Evolutionary conservation across 257 asterid genomes (phyloP).

Genomic region (Penstemon newberryi): DNA sequence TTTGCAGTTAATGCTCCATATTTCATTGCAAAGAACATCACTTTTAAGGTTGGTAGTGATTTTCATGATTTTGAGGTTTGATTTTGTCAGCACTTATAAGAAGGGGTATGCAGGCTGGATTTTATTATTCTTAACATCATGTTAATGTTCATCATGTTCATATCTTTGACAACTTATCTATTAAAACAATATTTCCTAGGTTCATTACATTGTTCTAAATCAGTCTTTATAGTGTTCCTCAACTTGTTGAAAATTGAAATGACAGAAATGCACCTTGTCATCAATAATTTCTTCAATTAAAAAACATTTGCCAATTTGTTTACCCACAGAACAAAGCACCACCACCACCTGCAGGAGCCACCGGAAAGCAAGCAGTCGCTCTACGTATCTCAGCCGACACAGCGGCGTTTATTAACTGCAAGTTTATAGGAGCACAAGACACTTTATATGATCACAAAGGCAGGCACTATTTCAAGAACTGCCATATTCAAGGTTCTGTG

Average conservation of each 20-base stretch:
- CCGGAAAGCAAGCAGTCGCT: conserved; percentile 92
- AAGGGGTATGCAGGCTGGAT: too few species aligned
- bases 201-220: not conserved
- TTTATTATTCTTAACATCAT: too few species aligned
- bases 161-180: too few species aligned
- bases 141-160: too few species aligned
- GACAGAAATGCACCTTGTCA: not conserved
- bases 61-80: too few species aligned
- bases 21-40: conserved; percentile 75
- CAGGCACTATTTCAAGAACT: conserved; percentile 81
- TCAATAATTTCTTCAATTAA: too few species aligned
- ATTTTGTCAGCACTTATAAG: too few species aligned
- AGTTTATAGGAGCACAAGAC: conserved; percentile 81
- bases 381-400: conserved; percentile 81
- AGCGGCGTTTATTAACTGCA: conserved; percentile 84
- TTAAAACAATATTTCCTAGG: not conserved
- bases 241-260: not conserved
- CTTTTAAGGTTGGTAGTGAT: conserved; percentile 54
- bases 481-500: conserved; percentile 82
- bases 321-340: conserved; percentile 65
- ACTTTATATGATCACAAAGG: conserved; percentile 87
- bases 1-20: conserved; percentile 88
- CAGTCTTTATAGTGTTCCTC: not conserved
- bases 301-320: not conserved
- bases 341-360: conserved; percentile 66